phyloP scores from a whole-genome alignment of 2,329 filamentous ascomycete genomes.

The Penicillium fuscoglaucum region DNA sequence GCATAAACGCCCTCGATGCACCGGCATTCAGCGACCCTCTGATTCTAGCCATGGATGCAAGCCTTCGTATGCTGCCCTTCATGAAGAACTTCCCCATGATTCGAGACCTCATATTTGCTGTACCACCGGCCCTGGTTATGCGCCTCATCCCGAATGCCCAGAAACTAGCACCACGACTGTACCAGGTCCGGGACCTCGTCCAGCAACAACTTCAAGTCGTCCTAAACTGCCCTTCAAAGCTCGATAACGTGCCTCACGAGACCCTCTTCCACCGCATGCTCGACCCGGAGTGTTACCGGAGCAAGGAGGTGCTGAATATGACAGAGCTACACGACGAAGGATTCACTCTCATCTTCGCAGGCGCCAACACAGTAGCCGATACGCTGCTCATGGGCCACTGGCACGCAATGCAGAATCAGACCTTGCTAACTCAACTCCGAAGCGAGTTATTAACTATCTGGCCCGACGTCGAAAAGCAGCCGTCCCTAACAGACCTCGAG shows the following conservation, averaged over 20 bases:
- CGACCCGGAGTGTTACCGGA: not conserved
- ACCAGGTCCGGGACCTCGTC: not conserved
- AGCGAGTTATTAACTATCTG: not conserved
- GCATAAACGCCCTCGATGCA: slow-evolving; percentile 11
- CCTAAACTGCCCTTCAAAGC: not conserved
- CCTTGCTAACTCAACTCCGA: not conserved
- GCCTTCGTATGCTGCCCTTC: not conserved
- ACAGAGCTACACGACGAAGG: slow-evolving; percentile 13
- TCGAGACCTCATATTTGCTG: not conserved
- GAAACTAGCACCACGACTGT: not conserved
- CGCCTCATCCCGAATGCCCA: not conserved
- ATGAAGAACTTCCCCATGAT: not conserved
- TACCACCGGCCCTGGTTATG: not conserved
- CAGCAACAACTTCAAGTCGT: slow-evolving; percentile 1
- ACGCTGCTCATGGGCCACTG: slow-evolving; percentile 13
- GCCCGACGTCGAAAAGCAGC: not conserved
- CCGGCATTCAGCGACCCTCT: slow-evolving; percentile 10
- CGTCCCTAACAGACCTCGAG: not conserved
- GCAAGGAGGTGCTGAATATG: slow-evolving; percentile 4
- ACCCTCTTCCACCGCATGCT: slow-evolving; percentile 1
- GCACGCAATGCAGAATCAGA: slow-evolving; percentile 2
- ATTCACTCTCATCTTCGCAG: slow-evolving; percentile 15
- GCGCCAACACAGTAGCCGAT: slow-evolving; percentile 13
- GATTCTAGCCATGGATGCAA: slow-evolving; percentile 1
- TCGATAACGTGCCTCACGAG: not conserved